Base-by-base conservation (phyloP, 2,329 filamentous ascomycete species). In the Apiospora rasikravindrae region DNA sequence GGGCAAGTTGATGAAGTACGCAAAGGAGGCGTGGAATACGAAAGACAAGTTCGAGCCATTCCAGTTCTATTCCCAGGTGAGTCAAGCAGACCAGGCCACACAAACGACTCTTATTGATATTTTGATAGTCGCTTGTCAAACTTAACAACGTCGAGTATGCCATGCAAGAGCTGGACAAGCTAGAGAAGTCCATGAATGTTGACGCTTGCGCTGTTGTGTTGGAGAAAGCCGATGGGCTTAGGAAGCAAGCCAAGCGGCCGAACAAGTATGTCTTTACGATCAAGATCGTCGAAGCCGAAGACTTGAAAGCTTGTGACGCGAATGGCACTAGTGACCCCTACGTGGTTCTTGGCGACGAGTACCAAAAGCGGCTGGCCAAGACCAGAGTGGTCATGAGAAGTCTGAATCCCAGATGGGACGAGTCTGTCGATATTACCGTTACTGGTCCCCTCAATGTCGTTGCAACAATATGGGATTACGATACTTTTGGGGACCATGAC, bases 81-180 rank as follows among this genome's bases (percentile, higher is more conserved):
- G 87, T 82, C 37, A 24, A 29, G 22, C 26, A 6, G n/a, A 5
- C 19, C 24, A 47, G 42, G 19, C 11, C 67, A 47, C 45, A 84
- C 75, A 70, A 13, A 40, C 40, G 53, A 10, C 2, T 3, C 57
- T 24, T 22, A 40, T 37, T 64, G 22, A 64, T 4, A 19, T 19
- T 66, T 64, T 45, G 13, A 57, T 76, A 98, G 94, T 98, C 95
- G 6, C 93, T 99, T 77, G 95, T 99, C 74, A 99, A 98, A 83
- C 89, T 99, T 76, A 99, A 99, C 86, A 97, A 99, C 79, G 92
- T 99, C 75, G 96, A 98, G 83, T 98, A 94, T 82, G 96, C 95
- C 6, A 95, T 97, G 84, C 89, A 95, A 71, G 94, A 97, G 79
- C 88, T 99, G 70, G 96, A 99, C 80, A 94, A 93, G 81, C 87